phyloP scores from a whole-genome alignment of 768 basidiomycete genomes.

The Xanthoconium purpureum region DNA sequence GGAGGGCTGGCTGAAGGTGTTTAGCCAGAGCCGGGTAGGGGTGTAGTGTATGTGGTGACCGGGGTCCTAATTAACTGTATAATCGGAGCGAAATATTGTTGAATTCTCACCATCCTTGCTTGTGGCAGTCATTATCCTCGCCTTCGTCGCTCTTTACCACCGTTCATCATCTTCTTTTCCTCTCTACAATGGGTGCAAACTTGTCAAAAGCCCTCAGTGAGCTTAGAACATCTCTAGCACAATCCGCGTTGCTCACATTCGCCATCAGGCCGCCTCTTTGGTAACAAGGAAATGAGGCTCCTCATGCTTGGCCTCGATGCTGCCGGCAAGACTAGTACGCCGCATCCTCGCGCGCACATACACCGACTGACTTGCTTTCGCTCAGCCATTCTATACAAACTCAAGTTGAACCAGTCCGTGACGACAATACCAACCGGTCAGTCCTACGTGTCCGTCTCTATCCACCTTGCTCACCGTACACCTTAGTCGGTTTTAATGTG shows the following conservation, averaged over 20 bases:
- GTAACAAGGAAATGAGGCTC: conserved; percentile 98
- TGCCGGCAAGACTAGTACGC: conserved; percentile 96
- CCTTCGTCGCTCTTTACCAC: conserved; percentile 63
- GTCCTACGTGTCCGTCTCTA: background rate
- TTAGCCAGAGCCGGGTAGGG: conserved; percentile 56
- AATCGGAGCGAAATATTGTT: conserved; percentile 15
- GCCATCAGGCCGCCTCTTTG: conserved; percentile 80
- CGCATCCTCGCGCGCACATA: background rate
- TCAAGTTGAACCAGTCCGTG: conserved; percentile 97
- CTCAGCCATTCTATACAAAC: conserved; percentile 95
- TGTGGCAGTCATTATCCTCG: conserved; percentile 33
- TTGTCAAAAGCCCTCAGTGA: conserved; percentile 80
- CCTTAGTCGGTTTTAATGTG: conserved; percentile 93
- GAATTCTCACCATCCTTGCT: conserved; percentile 28
- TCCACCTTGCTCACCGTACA: background rate
- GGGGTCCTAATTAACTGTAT: conserved; percentile 28
- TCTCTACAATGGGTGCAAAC: conserved; percentile 72
- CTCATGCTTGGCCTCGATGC: conserved; percentile 97
- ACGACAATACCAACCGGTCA: conserved; percentile 96
- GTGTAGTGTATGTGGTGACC: conserved; percentile 21
- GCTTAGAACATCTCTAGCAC: conserved; percentile 10
- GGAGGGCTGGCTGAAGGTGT: conserved; percentile 84
- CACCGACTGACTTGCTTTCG: background rate
- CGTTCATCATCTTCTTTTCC: conserved; percentile 12
- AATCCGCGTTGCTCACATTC: conserved; percentile 1